phyloP scores from a whole-genome alignment of 495 filamentous ascomycete species.

The Bombardia bombarda region DNA sequence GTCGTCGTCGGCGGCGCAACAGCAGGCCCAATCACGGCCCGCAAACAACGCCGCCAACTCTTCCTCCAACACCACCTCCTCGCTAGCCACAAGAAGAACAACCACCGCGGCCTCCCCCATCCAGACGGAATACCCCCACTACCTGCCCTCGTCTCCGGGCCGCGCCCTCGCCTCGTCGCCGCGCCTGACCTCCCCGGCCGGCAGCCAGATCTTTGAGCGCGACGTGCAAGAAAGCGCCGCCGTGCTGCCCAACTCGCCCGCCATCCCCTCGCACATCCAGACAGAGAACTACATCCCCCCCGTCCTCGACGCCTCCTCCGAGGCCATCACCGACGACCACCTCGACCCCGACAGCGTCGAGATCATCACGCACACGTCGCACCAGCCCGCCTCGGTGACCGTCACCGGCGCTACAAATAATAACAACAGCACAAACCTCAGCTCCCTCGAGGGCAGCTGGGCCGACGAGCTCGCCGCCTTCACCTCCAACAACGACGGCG shows the following conservation, averaged over 20 bases:
- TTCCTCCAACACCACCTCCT: conserved; percentile 13
- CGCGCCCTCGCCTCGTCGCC: conserved; percentile 50
- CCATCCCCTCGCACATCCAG: conserved; percentile 79
- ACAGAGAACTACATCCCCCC: conserved; percentile 90
- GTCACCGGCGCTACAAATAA: conserved; percentile 38
- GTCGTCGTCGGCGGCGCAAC: conserved; percentile 19
- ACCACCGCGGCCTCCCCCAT: conserved; percentile 34
- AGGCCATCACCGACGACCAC: conserved; percentile 75
- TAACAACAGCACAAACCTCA: conserved; percentile 2
- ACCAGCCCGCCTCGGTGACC: conserved; percentile 64
- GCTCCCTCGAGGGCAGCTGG: conserved; percentile 33
- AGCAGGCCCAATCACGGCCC: too few species aligned
- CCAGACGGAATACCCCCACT: conserved; percentile 33
- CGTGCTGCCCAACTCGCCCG: conserved; percentile 56
- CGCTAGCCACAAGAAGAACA: conserved; percentile 14
- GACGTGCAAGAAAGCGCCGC: conserved; percentile 73
- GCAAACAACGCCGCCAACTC: too few species aligned
- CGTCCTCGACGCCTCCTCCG: conserved; percentile 78
- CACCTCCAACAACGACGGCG: conserved; percentile 25
- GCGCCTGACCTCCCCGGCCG: conserved; percentile 55
- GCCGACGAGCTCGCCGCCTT: conserved; percentile 49
- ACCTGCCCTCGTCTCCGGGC: conserved; percentile 43
- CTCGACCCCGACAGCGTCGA: conserved; percentile 76
- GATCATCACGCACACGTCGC: conserved; percentile 74
- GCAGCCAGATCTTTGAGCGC: conserved; percentile 87